A percentile compares a stretch with the other conserved stretches of the same genome.
Conservation (phyloP, 192 early-diverging fungal species). For the Glomus cerebriforme region DNA sequence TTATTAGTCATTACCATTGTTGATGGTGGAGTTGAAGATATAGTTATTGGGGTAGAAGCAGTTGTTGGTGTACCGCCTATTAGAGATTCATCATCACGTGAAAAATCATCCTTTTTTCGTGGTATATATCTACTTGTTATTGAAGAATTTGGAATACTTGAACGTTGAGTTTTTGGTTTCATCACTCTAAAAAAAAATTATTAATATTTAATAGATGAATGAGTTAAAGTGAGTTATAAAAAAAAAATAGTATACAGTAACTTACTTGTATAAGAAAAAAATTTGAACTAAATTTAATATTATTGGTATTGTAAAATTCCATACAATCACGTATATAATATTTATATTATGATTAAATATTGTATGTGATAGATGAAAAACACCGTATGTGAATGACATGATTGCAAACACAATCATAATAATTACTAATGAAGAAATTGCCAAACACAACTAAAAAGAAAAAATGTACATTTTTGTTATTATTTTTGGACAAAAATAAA, state of each 20-base stretch:
- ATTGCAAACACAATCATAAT: not conserved
- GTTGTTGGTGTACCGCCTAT: not conserved
- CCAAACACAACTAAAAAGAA: not conserved
- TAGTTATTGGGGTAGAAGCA: not conserved
- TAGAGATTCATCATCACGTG: not conserved
- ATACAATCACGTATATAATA: not conserved
- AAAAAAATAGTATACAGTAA: too few relatives aligned
- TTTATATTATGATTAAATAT: not conserved
- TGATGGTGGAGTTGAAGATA: not conserved
- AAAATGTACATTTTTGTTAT: not conserved
- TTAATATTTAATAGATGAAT: too few relatives aligned
- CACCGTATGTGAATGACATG: not conserved
- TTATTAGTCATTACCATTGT: too few relatives aligned
- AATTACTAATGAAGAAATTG: not conserved
- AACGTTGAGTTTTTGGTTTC: not conserved
- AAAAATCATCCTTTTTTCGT: not conserved
- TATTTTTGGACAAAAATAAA: not conserved
- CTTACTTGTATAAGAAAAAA: constrained; percentile 1
- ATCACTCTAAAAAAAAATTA: not conserved
- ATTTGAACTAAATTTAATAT: not conserved
- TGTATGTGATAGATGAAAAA: not conserved
- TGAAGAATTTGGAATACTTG: not conserved
- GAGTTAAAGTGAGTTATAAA: too few relatives aligned
- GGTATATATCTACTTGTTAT: not conserved
- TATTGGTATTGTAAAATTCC: not conserved